Evolutionary conservation across 495 filamentous ascomycete genomes (phyloP).

Genomic region (Tetracladium setigerum): DNA sequence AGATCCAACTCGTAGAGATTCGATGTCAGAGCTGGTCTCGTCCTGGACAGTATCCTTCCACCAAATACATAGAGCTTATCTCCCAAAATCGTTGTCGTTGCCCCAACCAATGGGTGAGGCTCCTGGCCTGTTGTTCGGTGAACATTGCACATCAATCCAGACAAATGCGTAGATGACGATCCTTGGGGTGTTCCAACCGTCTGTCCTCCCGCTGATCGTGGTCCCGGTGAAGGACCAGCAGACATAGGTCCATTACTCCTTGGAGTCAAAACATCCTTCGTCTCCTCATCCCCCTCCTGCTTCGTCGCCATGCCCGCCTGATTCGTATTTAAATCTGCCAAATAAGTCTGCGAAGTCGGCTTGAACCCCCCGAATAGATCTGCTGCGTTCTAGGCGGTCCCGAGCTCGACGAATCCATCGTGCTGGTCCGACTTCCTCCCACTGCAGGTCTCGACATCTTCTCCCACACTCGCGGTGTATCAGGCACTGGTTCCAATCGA

Average conservation of each 20-base stretch:
- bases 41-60: slow-evolving; percentile 76
- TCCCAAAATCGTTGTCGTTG: slow-evolving; percentile 88
- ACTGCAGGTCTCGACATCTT: slow-evolving; percentile 16
- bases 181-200: slow-evolving; percentile 39
- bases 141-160: slow-evolving; percentile 89
- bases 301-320: slow-evolving; percentile 44
- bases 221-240: slow-evolving; percentile 33
- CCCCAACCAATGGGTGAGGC: slow-evolving; percentile 84
- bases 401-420: slow-evolving; percentile 54
- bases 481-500: slow-evolving; percentile 6
- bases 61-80: slow-evolving; percentile 97
- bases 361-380: slow-evolving; percentile 28
- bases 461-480: slow-evolving; percentile 13
- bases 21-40: slow-evolving; percentile 68
- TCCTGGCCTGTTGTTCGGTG: slow-evolving; percentile 84
- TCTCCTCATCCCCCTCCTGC: slow-evolving; percentile 36
- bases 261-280: slow-evolving; percentile 37
- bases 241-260: slow-evolving; percentile 44
- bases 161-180: slow-evolving; percentile 51
- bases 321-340: slow-evolving; percentile 42
- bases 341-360: slow-evolving; percentile 16
- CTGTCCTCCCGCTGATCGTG: slow-evolving; percentile 34
- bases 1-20: slow-evolving; percentile 92
- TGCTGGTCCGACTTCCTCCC: slow-evolving; percentile 41
- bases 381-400: slow-evolving; percentile 25